Percentiles rank a stretch among this genome's conserved stretches.
phyloP scores from a whole-genome alignment of 2,329 filamentous ascomycete species.

The Alternaria gansuensis region DNA sequence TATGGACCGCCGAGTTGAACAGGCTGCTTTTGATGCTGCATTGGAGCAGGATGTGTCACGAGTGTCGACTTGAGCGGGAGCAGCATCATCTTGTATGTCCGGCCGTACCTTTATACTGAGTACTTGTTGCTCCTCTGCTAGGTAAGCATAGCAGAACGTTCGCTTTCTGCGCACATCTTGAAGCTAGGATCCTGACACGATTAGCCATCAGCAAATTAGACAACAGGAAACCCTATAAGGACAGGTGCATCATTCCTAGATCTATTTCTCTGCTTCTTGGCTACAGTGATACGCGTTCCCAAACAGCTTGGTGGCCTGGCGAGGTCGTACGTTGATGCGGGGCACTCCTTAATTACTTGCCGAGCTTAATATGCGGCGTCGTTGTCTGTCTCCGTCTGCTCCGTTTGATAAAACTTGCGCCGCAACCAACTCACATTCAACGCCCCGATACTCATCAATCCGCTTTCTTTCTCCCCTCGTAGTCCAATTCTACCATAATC shows the following conservation, averaged over 20 bases:
- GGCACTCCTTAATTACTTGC: background rate
- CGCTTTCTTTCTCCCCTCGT: background rate
- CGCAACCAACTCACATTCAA: background rate
- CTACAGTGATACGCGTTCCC: background rate
- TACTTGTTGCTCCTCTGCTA: conserved; percentile 1
- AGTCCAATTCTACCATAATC: no score
- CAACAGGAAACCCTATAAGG: background rate
- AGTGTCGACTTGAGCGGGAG: conserved; percentile 10
- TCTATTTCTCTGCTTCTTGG: background rate
- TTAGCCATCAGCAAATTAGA: background rate
- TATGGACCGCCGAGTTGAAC: conserved; percentile 2
- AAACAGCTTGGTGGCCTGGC: background rate
- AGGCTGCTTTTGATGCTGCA: conserved; percentile 2
- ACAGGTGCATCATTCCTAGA: background rate
- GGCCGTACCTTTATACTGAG: background rate
- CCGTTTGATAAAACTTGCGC: background rate
- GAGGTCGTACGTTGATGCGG: background rate
- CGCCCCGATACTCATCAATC: background rate
- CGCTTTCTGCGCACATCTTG: background rate
- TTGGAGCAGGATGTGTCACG: conserved; percentile 9
- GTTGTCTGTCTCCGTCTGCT: background rate
- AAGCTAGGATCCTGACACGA: background rate
- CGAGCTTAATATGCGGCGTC: conserved; percentile 1
- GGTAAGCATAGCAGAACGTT: conserved; percentile 2
- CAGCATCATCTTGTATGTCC: conserved; percentile 1